Evolutionary conservation across 2,329 filamentous ascomycete species (phyloP), one percentile per base, ranked within the genome.

Genomic region (Alternaria sp.): DNA sequence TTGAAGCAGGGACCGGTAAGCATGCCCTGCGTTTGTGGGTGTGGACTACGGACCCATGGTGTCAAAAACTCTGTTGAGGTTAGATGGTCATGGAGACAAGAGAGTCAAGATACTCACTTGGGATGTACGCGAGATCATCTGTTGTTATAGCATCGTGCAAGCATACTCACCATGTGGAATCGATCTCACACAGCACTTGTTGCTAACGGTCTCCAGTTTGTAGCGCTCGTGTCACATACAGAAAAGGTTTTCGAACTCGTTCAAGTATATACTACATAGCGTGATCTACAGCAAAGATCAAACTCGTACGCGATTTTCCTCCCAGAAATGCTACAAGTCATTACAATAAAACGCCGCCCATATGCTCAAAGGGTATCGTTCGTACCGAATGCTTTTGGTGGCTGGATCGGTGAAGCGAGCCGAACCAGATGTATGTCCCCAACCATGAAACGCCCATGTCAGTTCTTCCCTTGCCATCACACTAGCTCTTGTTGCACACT

Each of bases 361-460:
- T 54, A 54, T 54, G 52, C 52, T 54, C 36, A 32, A 48, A 49
- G 54, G 54, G 54, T 59, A 59, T 59, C 51, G 43, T 14, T 55
- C 24, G 34, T 54, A 47, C 51, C 51, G 41, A 59, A 55, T 59
- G 57, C 57, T 55, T 59, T 26, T 36, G 32, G 28, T 24, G 16
- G 26, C 47, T 43, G 32, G 28, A 34, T 18, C 42, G 14, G 14
- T 3, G 24, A 49, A 30, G 28, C 28, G 28, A 30, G 12, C 16
- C 36, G 20, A 18, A 24, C 46, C 46, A 48, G 26, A 22, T 20
- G 38, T 41, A 38, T 38, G 34, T n/a, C 7, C 34, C 16, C 0
- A 18, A 32, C 30, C 54, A 36, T 30, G 16, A 18, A 59, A 59
- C 51, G 42, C 57, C 57, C 42, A 49, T 14, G 38, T 38, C 39